Conservation (phyloP, 1,284 basidiomycete genomes). For the Trametes versicolor region DNA sequence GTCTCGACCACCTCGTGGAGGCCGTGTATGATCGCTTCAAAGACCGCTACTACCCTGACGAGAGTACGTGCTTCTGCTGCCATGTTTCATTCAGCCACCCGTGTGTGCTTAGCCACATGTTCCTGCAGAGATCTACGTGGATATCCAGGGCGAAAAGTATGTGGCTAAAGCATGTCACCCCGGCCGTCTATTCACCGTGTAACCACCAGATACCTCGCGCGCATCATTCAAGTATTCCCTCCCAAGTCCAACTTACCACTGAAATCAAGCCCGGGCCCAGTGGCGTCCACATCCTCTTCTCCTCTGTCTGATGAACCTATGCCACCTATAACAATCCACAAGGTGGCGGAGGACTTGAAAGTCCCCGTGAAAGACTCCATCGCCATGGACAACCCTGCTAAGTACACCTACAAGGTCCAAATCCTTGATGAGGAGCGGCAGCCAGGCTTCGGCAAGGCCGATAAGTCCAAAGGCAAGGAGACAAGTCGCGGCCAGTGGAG, state of each 20-base stretch:
- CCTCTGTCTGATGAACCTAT: constrained; percentile 41
- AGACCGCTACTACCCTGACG: constrained; percentile 91
- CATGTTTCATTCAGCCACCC: constrained; percentile 5
- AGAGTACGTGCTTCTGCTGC: constrained; percentile 68
- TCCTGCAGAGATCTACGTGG: constrained; percentile 81
- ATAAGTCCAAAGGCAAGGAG: constrained; percentile 60
- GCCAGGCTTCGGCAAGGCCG: constrained; percentile 64
- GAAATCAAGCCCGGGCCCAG: constrained; percentile 28
- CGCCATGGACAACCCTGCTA: constrained; percentile 78
- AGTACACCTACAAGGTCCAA: constrained; percentile 91
- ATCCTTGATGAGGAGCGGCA: constrained; percentile 82
- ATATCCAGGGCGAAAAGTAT: constrained; percentile 84
- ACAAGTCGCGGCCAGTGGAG: constrained; percentile 59
- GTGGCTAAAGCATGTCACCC: constrained; percentile 46
- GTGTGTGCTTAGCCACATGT: constrained; percentile 21
- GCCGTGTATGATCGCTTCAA: constrained; percentile 95
- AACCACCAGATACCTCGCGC: constrained; percentile 76
- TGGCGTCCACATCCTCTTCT: constrained; percentile 41
- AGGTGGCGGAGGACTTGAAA: constrained; percentile 84
- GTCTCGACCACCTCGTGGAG: constrained; percentile 94
- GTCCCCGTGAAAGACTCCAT: constrained; percentile 77
- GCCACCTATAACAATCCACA: constrained; percentile 56
- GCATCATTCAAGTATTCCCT: constrained; percentile 77
- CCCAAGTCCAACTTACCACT: constrained; percentile 49
- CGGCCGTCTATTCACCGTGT: constrained; percentile 34